phyloP scores from a whole-genome alignment of 2,329 filamentous ascomycete genomes.

The Colletotrichum sp. region DNA sequence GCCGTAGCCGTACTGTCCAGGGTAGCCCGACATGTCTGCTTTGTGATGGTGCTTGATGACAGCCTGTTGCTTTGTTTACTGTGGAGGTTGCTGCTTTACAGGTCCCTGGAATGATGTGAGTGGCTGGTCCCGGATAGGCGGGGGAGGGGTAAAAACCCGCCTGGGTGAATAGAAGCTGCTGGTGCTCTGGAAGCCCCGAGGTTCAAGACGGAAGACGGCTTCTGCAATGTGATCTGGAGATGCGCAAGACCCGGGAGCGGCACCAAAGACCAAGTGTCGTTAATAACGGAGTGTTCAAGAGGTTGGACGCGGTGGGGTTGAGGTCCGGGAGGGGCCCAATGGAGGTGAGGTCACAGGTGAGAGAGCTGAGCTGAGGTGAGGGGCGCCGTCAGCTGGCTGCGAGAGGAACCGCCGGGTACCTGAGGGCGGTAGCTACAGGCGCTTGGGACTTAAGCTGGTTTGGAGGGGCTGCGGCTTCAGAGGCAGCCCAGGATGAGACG shows the following conservation, averaged over 20 bases:
- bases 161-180: neutral
- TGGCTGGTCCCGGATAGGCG: constrained; percentile 2
- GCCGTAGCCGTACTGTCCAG: constrained; percentile 45
- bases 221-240: neutral
- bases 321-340: neutral
- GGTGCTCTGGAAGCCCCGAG: neutral
- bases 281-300: neutral
- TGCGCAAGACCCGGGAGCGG: neutral
- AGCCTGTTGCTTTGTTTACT: neutral
- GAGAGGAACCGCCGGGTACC: neutral
- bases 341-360: neutral
- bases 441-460: neutral
- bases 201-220: neutral
- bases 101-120: constrained; percentile 5
- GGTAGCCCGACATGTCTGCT: constrained; percentile 35
- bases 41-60: neutral
- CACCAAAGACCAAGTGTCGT: constrained; percentile 3
- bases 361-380: neutral
- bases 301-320: neutral
- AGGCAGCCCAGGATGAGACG: constrained; percentile 20
- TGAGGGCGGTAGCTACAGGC: neutral
- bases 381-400: neutral
- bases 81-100: neutral
- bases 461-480: neutral
- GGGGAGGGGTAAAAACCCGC: constrained; percentile 7